Evolutionary conservation across 305 asterid genomes (phyloP).

Genomic region (Solanum aculeatissimum): DNA sequence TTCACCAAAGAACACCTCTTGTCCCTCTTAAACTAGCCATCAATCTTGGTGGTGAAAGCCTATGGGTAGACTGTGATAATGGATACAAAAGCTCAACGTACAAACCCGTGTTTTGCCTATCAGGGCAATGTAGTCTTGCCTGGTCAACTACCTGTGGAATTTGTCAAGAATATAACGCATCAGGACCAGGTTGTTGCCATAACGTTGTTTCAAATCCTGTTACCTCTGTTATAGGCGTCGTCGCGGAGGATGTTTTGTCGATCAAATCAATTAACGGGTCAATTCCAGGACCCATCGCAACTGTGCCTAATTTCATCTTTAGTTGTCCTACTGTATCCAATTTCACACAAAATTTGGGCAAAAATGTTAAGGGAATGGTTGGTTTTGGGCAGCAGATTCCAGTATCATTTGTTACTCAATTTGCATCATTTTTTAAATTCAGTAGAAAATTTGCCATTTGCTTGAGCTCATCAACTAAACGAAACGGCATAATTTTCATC

Average conservation of each 20-base stretch:
- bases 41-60: conserved; percentile 9
- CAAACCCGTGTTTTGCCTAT: not conserved
- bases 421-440: not conserved
- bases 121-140: not conserved
- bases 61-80: conserved; percentile 12
- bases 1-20: conserved; percentile 9
- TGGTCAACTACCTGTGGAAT: not conserved
- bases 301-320: not conserved
- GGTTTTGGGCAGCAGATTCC: conserved; percentile 8
- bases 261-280: conserved; percentile 3
- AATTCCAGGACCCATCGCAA: not conserved
- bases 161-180: not conserved
- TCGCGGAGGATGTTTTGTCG: not conserved
- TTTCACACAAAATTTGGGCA: not conserved
- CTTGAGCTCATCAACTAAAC: conserved; percentile 6
- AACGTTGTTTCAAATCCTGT: not conserved
- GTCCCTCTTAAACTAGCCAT: conserved; percentile 10
- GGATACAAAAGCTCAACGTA: not conserved
- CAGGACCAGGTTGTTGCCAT: conserved; percentile 7
- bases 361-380: conserved; percentile 5
- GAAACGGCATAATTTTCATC: conserved; percentile 4
- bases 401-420: not conserved
- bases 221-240: not conserved
- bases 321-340: not conserved
- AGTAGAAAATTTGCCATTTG: conserved; percentile 10